A percentile compares a stretch with the other conserved stretches of the same genome.
Conservation (phyloP, 1,284 basidiomycete species). For the Cutaneotrichosporon dermatis region DNA sequence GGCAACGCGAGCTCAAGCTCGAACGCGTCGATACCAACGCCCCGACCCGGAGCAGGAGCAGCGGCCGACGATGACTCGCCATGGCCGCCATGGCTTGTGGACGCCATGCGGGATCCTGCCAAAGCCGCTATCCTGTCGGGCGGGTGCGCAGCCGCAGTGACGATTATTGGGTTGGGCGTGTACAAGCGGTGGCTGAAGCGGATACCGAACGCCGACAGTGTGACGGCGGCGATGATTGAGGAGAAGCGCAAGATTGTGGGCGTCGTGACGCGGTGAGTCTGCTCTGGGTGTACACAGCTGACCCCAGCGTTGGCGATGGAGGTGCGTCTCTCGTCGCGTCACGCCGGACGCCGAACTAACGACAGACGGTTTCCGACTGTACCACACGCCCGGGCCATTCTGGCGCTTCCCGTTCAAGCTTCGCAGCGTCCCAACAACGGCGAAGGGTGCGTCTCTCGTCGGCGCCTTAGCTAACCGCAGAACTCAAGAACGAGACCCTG, state of each 20-base stretch:
- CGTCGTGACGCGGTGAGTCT: constrained; percentile 63
- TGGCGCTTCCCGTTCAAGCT: constrained; percentile 69
- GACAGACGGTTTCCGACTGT: constrained; percentile 59
- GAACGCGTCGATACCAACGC: too few species aligned
- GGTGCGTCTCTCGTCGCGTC: constrained; percentile 26
- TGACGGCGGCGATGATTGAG: constrained; percentile 59
- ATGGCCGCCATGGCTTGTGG: constrained; percentile 1
- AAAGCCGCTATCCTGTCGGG: constrained; percentile 36
- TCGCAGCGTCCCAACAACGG: constrained; percentile 57
- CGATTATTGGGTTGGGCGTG: constrained; percentile 47
- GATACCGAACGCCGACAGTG: constrained; percentile 60
- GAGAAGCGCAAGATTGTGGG: constrained; percentile 64
- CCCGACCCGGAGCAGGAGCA: too few species aligned
- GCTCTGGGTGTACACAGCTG: neutral
- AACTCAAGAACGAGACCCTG: constrained; percentile 69
- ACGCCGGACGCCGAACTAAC: neutral
- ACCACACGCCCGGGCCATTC: constrained; percentile 73
- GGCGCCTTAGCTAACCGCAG: constrained; percentile 45
- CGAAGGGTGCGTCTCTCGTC: constrained; percentile 55
- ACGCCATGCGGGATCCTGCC: constrained; percentile 27
- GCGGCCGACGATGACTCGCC: neutral
- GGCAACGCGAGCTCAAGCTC: too few species aligned
- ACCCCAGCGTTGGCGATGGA: constrained; percentile 67
- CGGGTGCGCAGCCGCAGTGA: constrained; percentile 43
- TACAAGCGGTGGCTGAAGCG: constrained; percentile 55